A percentile compares a stretch with the other conserved stretches of the same genome.
phyloP scores from a whole-genome alignment of 2,329 filamentous ascomycete genomes.

The Lecanicillium sp. region DNA sequence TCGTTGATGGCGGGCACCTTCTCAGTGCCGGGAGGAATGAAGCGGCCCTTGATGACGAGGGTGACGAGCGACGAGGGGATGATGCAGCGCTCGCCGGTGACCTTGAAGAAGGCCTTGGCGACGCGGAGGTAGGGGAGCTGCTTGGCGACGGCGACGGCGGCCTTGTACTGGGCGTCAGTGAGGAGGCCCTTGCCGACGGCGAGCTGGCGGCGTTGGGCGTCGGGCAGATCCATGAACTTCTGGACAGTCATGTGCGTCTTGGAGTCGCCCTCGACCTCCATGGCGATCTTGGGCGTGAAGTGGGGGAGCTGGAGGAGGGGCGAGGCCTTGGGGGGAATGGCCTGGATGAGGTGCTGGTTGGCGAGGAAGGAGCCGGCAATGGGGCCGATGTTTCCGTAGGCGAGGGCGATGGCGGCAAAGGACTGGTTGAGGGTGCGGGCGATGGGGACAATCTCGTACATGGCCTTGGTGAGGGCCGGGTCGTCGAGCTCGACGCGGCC shows the following conservation, averaged over 20 bases:
- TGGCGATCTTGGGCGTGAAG: slow-evolving; percentile 63
- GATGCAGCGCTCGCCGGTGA: slow-evolving; percentile 86
- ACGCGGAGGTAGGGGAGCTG: slow-evolving; percentile 81
- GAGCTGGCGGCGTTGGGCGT: slow-evolving; percentile 64
- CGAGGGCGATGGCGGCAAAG: slow-evolving; percentile 79
- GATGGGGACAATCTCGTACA: slow-evolving; percentile 82
- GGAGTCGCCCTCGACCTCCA: slow-evolving; percentile 66
- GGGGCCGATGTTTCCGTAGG: slow-evolving; percentile 76
- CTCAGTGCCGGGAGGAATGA: slow-evolving; percentile 78
- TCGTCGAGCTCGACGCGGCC: slow-evolving; percentile 83
- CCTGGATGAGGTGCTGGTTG: slow-evolving; percentile 85
- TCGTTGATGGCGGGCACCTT: slow-evolving; percentile 70
- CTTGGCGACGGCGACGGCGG: slow-evolving; percentile 68
- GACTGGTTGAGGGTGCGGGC: slow-evolving; percentile 81
- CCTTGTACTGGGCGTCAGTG: slow-evolving; percentile 67
- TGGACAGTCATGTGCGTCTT: slow-evolving; percentile 74
- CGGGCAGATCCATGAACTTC: slow-evolving; percentile 80
- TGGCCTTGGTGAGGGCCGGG: slow-evolving; percentile 69
- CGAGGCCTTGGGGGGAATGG: slow-evolving; percentile 73
- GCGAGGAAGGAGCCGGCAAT: slow-evolving; percentile 76
- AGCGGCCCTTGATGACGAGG: slow-evolving; percentile 89
- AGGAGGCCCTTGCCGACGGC: slow-evolving; percentile 67
- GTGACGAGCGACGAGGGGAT: slow-evolving; percentile 90
- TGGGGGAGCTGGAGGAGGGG: slow-evolving; percentile 88
- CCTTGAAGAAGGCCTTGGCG: slow-evolving; percentile 96